These are phyloP conservation scores for Pilatotrama ljubarskyi DNA, from an alignment of 768 basidiomycete species.

Conservation along the genomic window DNA sequence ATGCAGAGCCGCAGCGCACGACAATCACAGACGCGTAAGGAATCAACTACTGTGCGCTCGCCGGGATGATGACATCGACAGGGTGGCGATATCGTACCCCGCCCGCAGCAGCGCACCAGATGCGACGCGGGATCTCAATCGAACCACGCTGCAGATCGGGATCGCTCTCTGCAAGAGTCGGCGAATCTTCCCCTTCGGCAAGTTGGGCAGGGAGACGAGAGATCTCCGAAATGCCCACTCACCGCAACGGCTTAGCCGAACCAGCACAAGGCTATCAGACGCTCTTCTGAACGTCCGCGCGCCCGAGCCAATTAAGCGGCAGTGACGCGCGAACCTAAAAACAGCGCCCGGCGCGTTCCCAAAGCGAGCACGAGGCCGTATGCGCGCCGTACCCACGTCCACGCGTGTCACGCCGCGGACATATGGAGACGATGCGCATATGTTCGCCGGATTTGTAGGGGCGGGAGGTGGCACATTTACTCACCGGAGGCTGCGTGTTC, in stretches of 20 bases:
- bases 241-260: slow-evolving; percentile 7
- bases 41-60: background rate
- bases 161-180: slow-evolving; percentile 11
- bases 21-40: background rate
- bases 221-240: slow-evolving; percentile 19
- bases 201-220: slow-evolving; percentile 4
- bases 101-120: slow-evolving; percentile 8
- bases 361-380: background rate
- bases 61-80: slow-evolving; percentile 14
- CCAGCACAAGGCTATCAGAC: slow-evolving; percentile 18
- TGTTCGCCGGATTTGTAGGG: background rate
- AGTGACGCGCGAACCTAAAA: slow-evolving; percentile 3
- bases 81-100: background rate
- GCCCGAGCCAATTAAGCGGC: slow-evolving; percentile 9
- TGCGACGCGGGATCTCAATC: slow-evolving; percentile 7
- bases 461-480: slow-evolving; percentile 30
- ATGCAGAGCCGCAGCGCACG: slow-evolving; percentile 24
- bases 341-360: slow-evolving; percentile 8
- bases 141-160: slow-evolving; percentile 4
- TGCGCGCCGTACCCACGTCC: slow-evolving; percentile 17
- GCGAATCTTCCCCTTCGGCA: slow-evolving; percentile 16
- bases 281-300: slow-evolving; percentile 8
- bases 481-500: slow-evolving; percentile 89
- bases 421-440: slow-evolving; percentile 9
- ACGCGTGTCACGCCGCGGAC: slow-evolving; percentile 14